phyloP scores from a whole-genome alignment of 2,329 filamentous ascomycete genomes.

The Cercospora citrullina region DNA sequence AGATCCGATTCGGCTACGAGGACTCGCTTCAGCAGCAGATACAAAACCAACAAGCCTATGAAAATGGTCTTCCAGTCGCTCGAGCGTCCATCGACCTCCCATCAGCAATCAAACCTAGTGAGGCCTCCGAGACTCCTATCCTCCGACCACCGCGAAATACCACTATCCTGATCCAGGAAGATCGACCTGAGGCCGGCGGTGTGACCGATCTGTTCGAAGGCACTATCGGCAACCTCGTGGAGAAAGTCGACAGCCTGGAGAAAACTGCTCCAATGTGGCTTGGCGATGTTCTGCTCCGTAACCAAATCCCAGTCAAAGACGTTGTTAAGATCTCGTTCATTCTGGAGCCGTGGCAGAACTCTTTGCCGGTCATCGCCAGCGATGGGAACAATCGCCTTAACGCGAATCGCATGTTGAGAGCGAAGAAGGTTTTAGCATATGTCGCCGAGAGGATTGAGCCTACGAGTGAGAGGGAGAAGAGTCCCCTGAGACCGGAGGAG shows the following conservation, averaged over 20 bases:
- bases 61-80: conserved; percentile 37
- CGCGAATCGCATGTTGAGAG: conserved; percentile 92
- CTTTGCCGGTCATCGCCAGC: conserved; percentile 69
- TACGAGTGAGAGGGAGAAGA: conserved; percentile 46
- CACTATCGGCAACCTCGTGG: conserved; percentile 73
- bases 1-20: conserved; percentile 71
- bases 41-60: conserved; percentile 34
- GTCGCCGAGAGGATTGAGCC: conserved; percentile 87
- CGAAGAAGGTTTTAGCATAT: conserved; percentile 91
- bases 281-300: conserved; percentile 79
- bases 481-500: conserved; percentile 76
- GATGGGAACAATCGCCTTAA: conserved; percentile 89
- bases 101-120: conserved; percentile 66
- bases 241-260: conserved; percentile 80
- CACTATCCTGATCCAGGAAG: conserved; percentile 65
- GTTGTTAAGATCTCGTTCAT: conserved; percentile 94
- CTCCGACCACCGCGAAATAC: conserved; percentile 68
- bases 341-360: conserved; percentile 74
- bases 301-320: conserved; percentile 82
- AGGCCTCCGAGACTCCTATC: conserved; percentile 73
- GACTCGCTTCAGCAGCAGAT: conserved; percentile 58
- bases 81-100: conserved; percentile 51
- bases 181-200: conserved; percentile 61
- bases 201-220: conserved; percentile 87
- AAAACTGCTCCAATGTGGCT: conserved; percentile 88